These are phyloP conservation scores for Penicillium arizonense DNA, from an alignment of 495 filamentous ascomycete genomes.

Conservation along the genomic window DNA sequence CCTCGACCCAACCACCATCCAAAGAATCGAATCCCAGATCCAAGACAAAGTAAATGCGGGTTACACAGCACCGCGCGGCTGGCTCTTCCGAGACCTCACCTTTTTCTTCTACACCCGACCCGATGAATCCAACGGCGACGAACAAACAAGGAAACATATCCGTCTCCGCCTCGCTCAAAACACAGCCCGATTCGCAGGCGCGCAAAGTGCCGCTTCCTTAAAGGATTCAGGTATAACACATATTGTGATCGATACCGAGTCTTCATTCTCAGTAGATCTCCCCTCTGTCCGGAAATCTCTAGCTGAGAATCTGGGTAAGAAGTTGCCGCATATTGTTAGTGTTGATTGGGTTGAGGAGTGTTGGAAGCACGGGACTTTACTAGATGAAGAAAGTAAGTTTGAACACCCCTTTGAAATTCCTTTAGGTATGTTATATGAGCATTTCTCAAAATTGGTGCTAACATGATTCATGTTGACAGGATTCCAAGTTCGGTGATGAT, in stretches of 20 bases:
- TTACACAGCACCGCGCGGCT: conserved; percentile 48
- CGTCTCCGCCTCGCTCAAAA: conserved; percentile 34
- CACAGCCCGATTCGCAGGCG: conserved; percentile 64
- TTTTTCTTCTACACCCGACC: conserved; percentile 50
- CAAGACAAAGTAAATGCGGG: conserved; percentile 42
- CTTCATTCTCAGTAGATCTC: conserved; percentile 15
- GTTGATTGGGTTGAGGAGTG: conserved; percentile 74
- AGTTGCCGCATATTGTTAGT: conserved; percentile 69
- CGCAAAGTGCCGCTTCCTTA: conserved; percentile 27
- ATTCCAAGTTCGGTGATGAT: neutral
- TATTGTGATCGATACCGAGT: conserved; percentile 29
- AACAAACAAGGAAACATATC: neutral
- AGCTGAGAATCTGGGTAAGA: conserved; percentile 28
- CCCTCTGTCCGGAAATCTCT: conserved; percentile 27
- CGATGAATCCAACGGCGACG: neutral
- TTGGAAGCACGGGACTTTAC: conserved; percentile 71
- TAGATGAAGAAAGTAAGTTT: conserved; percentile 72
- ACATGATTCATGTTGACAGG: neutral
- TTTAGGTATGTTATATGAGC: neutral
- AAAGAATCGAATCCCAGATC: conserved; percentile 57
- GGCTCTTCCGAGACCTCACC: conserved; percentile 63
- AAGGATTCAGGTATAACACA: conserved; percentile 29
- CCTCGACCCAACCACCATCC: conserved; percentile 35
- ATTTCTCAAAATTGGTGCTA: neutral
- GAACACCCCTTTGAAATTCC: too few relatives aligned